Evolutionary conservation across 2,329 filamentous ascomycete species (phyloP), one percentile per base, ranked within the genome.

Genomic region (Aureobasidium sp.): DNA sequence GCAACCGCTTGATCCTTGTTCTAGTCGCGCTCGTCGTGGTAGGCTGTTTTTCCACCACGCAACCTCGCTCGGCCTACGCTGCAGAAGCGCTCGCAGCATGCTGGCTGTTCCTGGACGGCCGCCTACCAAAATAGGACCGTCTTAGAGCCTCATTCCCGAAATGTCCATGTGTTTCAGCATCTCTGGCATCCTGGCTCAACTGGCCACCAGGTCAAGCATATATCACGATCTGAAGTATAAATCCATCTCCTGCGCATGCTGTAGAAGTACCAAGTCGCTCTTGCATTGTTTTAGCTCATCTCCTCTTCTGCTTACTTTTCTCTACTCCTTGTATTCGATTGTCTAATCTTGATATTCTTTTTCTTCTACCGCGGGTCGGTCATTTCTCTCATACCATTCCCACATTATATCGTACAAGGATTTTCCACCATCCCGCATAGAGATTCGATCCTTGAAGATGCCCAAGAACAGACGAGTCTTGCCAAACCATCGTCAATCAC

Each of bases 381-480:
- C 51, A 12, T 42, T 20, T 22, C 17, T 14, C 31, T 20, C 31
- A 8, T 12, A 22, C 22, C 47, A 22, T 4, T 6, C 34, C 5
- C 29, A 20, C 15, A 2, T 5, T 17, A 44, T 22, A 22, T 14
- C 20, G 25, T 14, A 34, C 31, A 34, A 15, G 9, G n/a, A 51
- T 2, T 8, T 58, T 36, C 53, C 57, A 61, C 64, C 39, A 48
- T 39, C 22, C 14, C 44, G 8, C 5, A 22, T 14, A 45, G 25
- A 27, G 22, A 6, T 17, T 11, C 25, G 9, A 52, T 64, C 55
- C 15, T 39, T 39, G 60, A 29, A 48, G 27, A 80, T 80, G 78
- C 78, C 78, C 55, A 79, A 79, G 68, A 73, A 75, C 65, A 71
- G 72, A 63, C 75, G 72, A 66, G 56, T 63, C 17, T 65, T 70